Evolutionary conservation across 2,329 filamentous ascomycete species (phyloP).

Genomic region (Colletotrichum sp.): DNA sequence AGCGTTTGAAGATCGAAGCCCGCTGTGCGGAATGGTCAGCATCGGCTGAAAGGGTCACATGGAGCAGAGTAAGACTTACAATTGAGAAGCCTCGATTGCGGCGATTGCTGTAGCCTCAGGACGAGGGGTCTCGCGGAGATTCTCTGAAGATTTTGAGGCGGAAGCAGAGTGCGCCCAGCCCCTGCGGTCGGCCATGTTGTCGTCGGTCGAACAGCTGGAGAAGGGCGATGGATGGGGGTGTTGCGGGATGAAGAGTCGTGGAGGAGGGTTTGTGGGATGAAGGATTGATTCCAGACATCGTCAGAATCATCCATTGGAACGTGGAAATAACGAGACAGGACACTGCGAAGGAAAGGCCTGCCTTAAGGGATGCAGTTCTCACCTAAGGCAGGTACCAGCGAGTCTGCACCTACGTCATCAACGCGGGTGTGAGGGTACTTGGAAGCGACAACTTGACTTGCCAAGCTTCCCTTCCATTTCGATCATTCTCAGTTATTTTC

Average conservation of each 20-base stretch:
- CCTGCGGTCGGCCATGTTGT: not conserved
- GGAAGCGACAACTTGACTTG: not conserved
- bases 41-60: not conserved
- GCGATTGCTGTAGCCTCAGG: not conserved
- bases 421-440: not conserved
- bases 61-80: not conserved
- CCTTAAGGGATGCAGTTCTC: not conserved
- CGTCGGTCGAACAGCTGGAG: not conserved
- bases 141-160: not conserved
- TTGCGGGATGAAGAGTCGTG: not conserved
- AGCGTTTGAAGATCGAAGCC: not conserved
- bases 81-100: not conserved
- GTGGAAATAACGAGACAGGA: not conserved
- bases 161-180: not conserved
- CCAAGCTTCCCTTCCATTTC: not conserved
- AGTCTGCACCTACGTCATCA: not conserved
- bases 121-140: not conserved
- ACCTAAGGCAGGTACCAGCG: not conserved
- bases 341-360: not conserved
- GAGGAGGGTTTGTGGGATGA: not conserved
- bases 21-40: not conserved
- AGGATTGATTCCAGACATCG: not conserved
- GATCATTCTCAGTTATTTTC: not conserved
- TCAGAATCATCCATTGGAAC: not conserved
- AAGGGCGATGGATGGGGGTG: not conserved